Evolutionary conservation across 495 filamentous ascomycete species (phyloP), one percentile per base, ranked within the genome.

Genomic region (Penicillium diatomitis): DNA sequence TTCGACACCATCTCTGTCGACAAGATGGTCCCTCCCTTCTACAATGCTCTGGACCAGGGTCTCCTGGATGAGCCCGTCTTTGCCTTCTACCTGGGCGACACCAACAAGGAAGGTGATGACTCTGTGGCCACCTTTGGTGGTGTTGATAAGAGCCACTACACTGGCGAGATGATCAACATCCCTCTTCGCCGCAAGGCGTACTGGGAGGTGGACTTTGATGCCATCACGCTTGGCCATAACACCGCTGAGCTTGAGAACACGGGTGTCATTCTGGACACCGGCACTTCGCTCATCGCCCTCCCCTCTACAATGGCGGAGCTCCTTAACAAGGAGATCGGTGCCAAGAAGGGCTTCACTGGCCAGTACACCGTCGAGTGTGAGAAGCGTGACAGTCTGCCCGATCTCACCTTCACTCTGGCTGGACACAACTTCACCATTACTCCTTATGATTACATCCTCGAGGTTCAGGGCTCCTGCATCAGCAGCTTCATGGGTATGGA

Each of bases 401-500:
- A 97, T 51, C 73, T 99, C 50, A 86, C 83, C 51, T 96, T 97
- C 72, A 90, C 79, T 48, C 80, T 99, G 20, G 73, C 71, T 47
- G 94, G 94, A 38, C 77, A 95, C 68, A 83, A 95, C 70, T 99
- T 97, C 75, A 83, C 84, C 59, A 95, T 99, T 60, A 66, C 74
- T 51, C 72, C 94, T 5, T 86, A 83, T 51, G 94, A 99, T 72
- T 99, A 99, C 75, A 89, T 96, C 64, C 80, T 99, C 44, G 94
- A 99, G 67, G 82, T 95, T 38, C 85, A 88, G 64, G 92, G 94
- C 51, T 88, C 83, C 62, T 99, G 94, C 73, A 95, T 99, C 71
- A 95, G 88, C 43, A 83, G 87, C 53, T 95, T 99, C 75, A 91
- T 95, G 82, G 91, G 91, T 56, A 95, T 96, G 86, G 92, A 97